phyloP scores from a whole-genome alignment of 176 grass and related monocot species.

The Phoenix roebelenii region DNA sequence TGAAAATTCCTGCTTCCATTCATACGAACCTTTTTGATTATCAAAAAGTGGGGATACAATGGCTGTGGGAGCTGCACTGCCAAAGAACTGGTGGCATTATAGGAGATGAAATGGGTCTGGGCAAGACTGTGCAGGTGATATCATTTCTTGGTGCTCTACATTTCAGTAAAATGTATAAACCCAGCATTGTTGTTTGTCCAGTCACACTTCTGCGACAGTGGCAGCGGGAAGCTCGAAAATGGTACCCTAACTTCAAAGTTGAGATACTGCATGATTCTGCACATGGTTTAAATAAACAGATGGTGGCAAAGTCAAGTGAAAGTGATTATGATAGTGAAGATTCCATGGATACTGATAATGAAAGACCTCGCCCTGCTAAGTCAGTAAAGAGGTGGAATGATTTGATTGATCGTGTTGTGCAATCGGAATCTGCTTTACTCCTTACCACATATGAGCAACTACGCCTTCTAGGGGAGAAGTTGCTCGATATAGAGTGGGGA shows the following conservation, averaged over 20 bases:
- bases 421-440: slow-evolving; percentile 75
- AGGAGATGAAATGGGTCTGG: slow-evolving; percentile 97
- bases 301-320: slow-evolving; percentile 21
- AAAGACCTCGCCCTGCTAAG: slow-evolving; percentile 30
- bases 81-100: slow-evolving; percentile 90
- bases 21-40: slow-evolving; percentile 76
- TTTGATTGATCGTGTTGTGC: slow-evolving; percentile 62
- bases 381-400: slow-evolving; percentile 67
- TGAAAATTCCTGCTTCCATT: slow-evolving; percentile 59
- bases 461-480: slow-evolving; percentile 56
- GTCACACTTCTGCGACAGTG: slow-evolving; percentile 82
- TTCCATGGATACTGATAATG: slow-evolving; percentile 43
- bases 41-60: slow-evolving; percentile 95
- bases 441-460: slow-evolving; percentile 91
- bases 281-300: slow-evolving; percentile 35
- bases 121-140: slow-evolving; percentile 81
- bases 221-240: slow-evolving; percentile 62
- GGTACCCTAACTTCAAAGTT: slow-evolving; percentile 87
- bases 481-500: slow-evolving; percentile 81
- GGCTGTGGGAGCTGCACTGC: slow-evolving; percentile 97
- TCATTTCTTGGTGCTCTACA: slow-evolving; percentile 85
- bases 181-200: slow-evolving; percentile 76
- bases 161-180: slow-evolving; percentile 71
- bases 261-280: slow-evolving; percentile 83
- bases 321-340: slow-evolving; percentile 66